These are phyloP conservation scores for Cladosporium halotolerans DNA, from an alignment of 2,329 filamentous ascomycete species.

Conservation along the genomic window DNA sequence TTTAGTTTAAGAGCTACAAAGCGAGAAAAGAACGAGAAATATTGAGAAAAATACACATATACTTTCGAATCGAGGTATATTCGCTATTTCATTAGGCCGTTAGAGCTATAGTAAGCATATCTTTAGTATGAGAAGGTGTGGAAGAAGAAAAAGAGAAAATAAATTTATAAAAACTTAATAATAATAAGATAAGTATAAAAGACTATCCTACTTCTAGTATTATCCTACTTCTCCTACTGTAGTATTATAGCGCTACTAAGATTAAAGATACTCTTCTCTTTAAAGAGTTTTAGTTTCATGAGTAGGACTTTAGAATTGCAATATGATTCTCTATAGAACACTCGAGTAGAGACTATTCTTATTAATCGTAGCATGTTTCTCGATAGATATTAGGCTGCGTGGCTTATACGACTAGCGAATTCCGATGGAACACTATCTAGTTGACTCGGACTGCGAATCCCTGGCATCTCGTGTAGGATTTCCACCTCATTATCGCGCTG, in stretches of 20 bases:
- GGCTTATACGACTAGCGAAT: too few species aligned
- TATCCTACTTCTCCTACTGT: too few species aligned
- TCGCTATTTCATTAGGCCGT: not conserved
- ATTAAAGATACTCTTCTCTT: too few species aligned
- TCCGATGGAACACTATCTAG: too few species aligned
- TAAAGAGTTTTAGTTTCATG: too few species aligned
- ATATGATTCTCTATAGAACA: too few species aligned
- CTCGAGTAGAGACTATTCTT: too few species aligned
- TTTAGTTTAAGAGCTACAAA: not conserved
- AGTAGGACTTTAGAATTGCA: too few species aligned
- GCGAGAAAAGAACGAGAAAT: not conserved
- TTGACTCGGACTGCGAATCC: not conserved
- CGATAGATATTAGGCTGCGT: too few species aligned
- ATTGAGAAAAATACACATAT: not conserved
- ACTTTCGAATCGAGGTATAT: not conserved
- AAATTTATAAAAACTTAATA: not conserved
- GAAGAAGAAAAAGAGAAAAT: not conserved
- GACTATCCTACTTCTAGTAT: too few species aligned
- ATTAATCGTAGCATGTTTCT: too few species aligned
- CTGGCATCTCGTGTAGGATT: not conserved
- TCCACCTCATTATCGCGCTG: not conserved
- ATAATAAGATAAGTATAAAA: not conserved
- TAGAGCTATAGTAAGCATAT: not conserved
- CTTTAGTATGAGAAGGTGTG: not conserved
- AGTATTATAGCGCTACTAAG: too few species aligned